These are phyloP conservation scores for Galerina sulciceps DNA, from an alignment of 768 basidiomycete species.

Conservation along the genomic window DNA sequence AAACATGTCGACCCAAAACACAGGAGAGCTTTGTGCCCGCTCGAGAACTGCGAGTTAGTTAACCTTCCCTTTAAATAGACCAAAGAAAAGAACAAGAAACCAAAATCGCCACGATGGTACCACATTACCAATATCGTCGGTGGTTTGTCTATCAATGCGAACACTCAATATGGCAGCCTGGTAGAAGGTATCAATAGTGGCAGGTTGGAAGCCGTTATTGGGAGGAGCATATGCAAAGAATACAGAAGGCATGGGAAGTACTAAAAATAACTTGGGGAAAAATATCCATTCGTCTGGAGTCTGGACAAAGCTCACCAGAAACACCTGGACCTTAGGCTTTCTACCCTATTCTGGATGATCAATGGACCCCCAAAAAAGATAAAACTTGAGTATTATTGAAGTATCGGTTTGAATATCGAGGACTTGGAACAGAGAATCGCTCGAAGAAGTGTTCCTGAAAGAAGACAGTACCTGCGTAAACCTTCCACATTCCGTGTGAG, in stretches of 20 bases:
- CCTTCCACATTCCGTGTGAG: conserved; percentile 6
- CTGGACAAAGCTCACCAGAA: not conserved
- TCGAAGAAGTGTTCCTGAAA: conserved; percentile 9
- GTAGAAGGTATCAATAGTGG: conserved; percentile 7
- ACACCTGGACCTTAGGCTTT: not conserved
- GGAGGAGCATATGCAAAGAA: conserved; percentile 14
- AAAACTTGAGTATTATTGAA: not conserved
- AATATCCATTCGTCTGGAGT: not conserved
- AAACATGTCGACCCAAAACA: conserved; percentile 5
- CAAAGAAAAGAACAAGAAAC: conserved; percentile 16
- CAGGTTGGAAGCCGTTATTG: not conserved
- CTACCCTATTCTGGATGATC: too few relatives aligned
- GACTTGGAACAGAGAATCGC: not conserved
- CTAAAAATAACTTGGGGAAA: conserved; percentile 9
- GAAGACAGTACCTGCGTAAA: not conserved
- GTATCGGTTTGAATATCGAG: not conserved
- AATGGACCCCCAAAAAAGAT: not conserved
- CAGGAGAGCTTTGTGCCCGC: not conserved
- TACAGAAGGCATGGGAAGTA: conserved; percentile 11
- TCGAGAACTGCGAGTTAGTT: not conserved
- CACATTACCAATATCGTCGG: conserved; percentile 1
- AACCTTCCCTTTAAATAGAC: conserved; percentile 6
- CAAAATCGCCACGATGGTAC: conserved; percentile 10
- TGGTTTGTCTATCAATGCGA: conserved; percentile 11
- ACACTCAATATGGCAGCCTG: conserved; percentile 13